Conservation (phyloP, 257 asterid genomes). For the Lycium ferocissimum region DNA sequence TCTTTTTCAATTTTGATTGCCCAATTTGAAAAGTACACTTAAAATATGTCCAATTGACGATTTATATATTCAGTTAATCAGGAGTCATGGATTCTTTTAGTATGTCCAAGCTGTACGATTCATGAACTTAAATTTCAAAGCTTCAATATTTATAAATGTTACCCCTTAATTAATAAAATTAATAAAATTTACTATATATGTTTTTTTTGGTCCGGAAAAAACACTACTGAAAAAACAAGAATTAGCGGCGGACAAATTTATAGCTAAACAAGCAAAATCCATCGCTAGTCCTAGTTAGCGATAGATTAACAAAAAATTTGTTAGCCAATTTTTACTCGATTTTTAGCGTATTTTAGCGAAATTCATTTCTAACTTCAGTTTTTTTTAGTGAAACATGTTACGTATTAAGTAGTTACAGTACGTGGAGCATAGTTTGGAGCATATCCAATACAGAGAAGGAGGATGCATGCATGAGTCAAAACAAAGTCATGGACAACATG, state of each 20-base stretch:
- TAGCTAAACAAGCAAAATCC: neutral
- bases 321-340: no score
- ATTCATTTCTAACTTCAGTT: no score
- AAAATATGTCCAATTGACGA: no score
- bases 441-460: no score
- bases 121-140: neutral
- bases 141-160: neutral
- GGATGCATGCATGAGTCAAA: neutral
- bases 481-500: neutral
- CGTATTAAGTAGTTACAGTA: neutral
- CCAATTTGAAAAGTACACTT: no score
- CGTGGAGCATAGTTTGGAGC: neutral
- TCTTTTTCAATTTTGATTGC: slow-evolving; percentile 15
- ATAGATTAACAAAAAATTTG: neutral
- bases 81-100: no score
- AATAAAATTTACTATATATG: neutral
- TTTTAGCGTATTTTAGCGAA: no score
- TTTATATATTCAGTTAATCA: no score
- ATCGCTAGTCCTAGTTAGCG: neutral
- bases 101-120: neutral
- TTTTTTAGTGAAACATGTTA: neutral
- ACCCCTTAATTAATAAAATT: neutral
- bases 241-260: neutral
- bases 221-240: no score
- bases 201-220: neutral